Conservation (phyloP, 2,329 filamentous ascomycete species). For the Cordyceps cicadae region DNA sequence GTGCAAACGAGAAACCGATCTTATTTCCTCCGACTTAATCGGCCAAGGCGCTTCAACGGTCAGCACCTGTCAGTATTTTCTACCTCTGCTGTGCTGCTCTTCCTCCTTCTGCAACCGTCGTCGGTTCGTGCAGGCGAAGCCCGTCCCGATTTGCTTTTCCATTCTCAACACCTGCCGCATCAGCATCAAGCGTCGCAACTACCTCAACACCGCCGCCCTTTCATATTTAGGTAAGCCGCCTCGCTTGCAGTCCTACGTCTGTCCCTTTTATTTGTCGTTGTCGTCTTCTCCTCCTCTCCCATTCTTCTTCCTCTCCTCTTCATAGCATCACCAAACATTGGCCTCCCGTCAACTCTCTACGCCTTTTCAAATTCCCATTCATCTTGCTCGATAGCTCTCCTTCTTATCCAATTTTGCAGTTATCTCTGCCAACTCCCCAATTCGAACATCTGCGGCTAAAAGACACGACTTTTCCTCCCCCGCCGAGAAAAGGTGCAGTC, state of each 20-base stretch:
- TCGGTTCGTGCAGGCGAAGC: background rate
- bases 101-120: background rate
- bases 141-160: slow-evolving; percentile 13
- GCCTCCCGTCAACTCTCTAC: slow-evolving; percentile 34
- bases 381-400: slow-evolving; percentile 53
- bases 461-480: slow-evolving; percentile 3
- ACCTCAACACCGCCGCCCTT: slow-evolving; percentile 10
- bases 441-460: background rate
- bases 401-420: slow-evolving; percentile 27
- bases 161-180: slow-evolving; percentile 16
- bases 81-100: background rate
- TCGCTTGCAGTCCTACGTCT: slow-evolving; percentile 4
- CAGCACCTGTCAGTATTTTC: background rate
- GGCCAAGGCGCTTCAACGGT: background rate
- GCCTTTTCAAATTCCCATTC: slow-evolving; percentile 26
- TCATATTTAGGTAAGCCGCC: slow-evolving; percentile 14
- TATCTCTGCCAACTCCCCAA: background rate
- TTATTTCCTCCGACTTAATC: no score
- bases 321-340: slow-evolving; percentile 41
- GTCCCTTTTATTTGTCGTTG: slow-evolving; percentile 5
- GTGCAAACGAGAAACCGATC: slow-evolving; percentile 5
- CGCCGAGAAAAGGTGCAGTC: slow-evolving; percentile 1
- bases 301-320: slow-evolving; percentile 24
- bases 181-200: slow-evolving; percentile 7
- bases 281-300: slow-evolving; percentile 19